Conservation (phyloP, 2,329 filamentous ascomycete species). For the Spiromastix sp. region DNA sequence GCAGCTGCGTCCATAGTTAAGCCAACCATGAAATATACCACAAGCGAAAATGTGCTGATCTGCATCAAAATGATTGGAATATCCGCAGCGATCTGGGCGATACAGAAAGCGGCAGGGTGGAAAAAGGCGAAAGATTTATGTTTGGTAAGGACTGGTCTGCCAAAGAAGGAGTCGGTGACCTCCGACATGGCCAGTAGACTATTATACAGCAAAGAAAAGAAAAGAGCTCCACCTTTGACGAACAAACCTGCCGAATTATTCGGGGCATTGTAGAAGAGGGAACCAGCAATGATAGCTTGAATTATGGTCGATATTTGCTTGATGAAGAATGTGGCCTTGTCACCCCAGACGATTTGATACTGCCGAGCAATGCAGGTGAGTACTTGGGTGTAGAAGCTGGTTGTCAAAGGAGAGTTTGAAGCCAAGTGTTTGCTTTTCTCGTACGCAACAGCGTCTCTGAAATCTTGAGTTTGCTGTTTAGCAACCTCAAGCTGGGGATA, state of each 20-base stretch:
- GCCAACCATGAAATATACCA: conserved; percentile 79
- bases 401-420: conserved; percentile 46
- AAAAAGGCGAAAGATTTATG: conserved; percentile 79
- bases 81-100: conserved; percentile 68
- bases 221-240: conserved; percentile 65
- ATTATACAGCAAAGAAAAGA: conserved; percentile 80
- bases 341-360: conserved; percentile 62
- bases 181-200: conserved; percentile 71
- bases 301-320: conserved; percentile 56
- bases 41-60: conserved; percentile 62
- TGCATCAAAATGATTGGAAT: conserved; percentile 71
- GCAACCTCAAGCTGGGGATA: conserved; percentile 45
- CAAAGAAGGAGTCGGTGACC: conserved; percentile 70
- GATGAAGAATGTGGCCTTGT: conserved; percentile 63
- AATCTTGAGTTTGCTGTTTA: conserved; percentile 41
- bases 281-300: conserved; percentile 67
- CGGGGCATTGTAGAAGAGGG: conserved; percentile 68
- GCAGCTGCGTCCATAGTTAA: conserved; percentile 59
- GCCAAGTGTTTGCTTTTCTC: conserved; percentile 48
- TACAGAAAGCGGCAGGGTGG: conserved; percentile 72
- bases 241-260: conserved; percentile 60
- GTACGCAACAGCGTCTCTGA: conserved; percentile 41
- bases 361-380: conserved; percentile 56
- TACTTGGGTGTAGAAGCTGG: conserved; percentile 45
- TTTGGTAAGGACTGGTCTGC: conserved; percentile 86